Evolutionary conservation across 1,284 basidiomycete genomes (phyloP).

Genomic region (Cerrena zonata): DNA sequence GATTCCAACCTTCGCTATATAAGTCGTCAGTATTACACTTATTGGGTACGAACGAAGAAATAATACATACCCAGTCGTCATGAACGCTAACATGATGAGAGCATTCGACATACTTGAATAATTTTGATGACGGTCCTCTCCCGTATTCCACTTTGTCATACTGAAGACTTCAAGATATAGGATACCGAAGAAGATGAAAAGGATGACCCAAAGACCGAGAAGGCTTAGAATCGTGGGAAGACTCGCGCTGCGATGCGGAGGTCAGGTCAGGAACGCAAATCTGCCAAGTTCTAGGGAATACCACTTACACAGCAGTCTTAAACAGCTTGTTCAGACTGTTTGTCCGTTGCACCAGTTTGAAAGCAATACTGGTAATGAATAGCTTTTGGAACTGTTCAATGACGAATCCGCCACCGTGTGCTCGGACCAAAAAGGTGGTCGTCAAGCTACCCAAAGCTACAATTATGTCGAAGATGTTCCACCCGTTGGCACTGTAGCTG

Average conservation of each 20-base stretch:
- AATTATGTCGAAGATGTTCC: slow-evolving; percentile 88
- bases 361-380: slow-evolving; percentile 87
- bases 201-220: slow-evolving; percentile 82
- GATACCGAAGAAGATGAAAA: slow-evolving; percentile 92
- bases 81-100: slow-evolving; percentile 80
- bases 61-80: slow-evolving; percentile 61
- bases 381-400: slow-evolving; percentile 84
- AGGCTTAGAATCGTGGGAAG: slow-evolving; percentile 84
- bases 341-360: slow-evolving; percentile 90
- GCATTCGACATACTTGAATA: slow-evolving; percentile 79
- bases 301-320: slow-evolving; percentile 85
- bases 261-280: slow-evolving; percentile 6
- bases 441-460: slow-evolving; percentile 80
- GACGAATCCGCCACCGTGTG: slow-evolving; percentile 46
- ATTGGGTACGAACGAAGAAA: slow-evolving; percentile 1
- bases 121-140: slow-evolving; percentile 71
- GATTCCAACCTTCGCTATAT: slow-evolving; percentile 84
- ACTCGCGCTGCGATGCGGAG: slow-evolving; percentile 62
- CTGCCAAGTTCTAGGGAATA: not conserved
- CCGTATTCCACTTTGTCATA: slow-evolving; percentile 80
- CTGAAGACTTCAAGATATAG: slow-evolving; percentile 90
- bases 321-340: slow-evolving; percentile 92
- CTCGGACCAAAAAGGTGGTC: slow-evolving; percentile 75
- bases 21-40: not conserved
- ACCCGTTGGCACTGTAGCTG: slow-evolving; percentile 82